These are phyloP conservation scores for Rhodotorula graminis DNA, from an alignment of 768 basidiomycete genomes.

Conservation along the genomic window DNA sequence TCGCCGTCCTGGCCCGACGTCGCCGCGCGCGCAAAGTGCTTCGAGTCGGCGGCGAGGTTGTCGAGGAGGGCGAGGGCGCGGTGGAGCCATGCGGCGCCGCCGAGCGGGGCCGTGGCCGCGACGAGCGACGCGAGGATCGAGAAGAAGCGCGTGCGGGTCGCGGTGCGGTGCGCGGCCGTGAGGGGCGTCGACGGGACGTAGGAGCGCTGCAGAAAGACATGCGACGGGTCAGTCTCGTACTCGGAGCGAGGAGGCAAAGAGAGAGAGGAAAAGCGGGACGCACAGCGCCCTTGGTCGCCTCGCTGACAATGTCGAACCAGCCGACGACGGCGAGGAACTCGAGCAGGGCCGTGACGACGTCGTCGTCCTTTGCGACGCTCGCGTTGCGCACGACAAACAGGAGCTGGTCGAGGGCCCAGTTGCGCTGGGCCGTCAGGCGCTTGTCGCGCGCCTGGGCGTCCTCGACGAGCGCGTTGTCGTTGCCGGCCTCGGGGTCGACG, in stretches of 20 bases:
- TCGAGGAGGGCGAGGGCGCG: constrained; percentile 34
- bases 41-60: constrained; percentile 35
- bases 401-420: constrained; percentile 85
- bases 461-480: neutral
- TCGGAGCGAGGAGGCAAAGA: neutral
- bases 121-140: constrained; percentile 70
- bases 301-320: constrained; percentile 70
- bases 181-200: constrained; percentile 62
- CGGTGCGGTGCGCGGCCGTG: constrained; percentile 64
- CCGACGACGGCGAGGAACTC: constrained; percentile 80
- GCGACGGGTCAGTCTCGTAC: neutral
- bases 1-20: neutral
- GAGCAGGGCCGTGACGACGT: constrained; percentile 67
- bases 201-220: constrained; percentile 54
- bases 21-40: constrained; percentile 36
- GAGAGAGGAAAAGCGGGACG: neutral
- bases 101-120: constrained; percentile 32
- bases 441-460: constrained; percentile 39
- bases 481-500: constrained; percentile 32
- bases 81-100: constrained; percentile 29
- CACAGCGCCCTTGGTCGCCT: constrained; percentile 58
- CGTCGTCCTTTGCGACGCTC: constrained; percentile 60
- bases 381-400: constrained; percentile 63
- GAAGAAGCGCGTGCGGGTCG: constrained; percentile 66
- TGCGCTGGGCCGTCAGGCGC: constrained; percentile 52